Evolutionary conservation across 2,329 filamentous ascomycete genomes (phyloP), one percentile per base, ranked within the genome.

Genomic region (Fusarium chlamydosporum): DNA sequence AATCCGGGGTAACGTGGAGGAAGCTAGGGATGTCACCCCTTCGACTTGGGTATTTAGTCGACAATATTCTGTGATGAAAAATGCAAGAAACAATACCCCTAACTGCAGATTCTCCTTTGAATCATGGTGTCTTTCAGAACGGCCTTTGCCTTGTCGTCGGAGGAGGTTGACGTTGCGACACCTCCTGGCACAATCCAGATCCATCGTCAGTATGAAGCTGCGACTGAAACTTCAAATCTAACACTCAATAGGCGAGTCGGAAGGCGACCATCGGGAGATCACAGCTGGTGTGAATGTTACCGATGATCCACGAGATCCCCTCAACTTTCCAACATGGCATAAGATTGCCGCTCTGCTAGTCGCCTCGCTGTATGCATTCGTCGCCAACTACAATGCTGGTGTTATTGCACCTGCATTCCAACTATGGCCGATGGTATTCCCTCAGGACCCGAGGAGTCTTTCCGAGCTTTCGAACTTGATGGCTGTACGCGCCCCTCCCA

Each of bases 301-400:
- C 1, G 40, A 71, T 0, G 77, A 80, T 41, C 78, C 79, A 7
- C 72, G 72, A 7, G 79, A 81, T 50, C 79, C 79, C 3, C 65
- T 81, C 15, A 80, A 79, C 56, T 79, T 76, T 67, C 46, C 74
- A 0, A 35, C 46, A 1, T 79, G 78, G 78, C 71, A 75, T 6
- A 81, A 80, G 56, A 16, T 73, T 1, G 60, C 68, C 2, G 70
- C 76, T 1, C 61, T 81, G 13, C 3, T 69, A 7, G 65, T 72
- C 3, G 73, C 71, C 4, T 74, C 77, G 0, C 31, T 77, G 3
- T 81, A 78, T 57, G 76, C 76, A 2, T 81, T 81, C 13, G 58
- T 70, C 2, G 71, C 72, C 38, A 81, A 80, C 58, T 81, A 76
- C 29, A 65, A 66, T 2, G 74, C 75, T 13, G 72, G 77, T 3